A percentile compares a stretch with the other conserved stretches of the same genome.
phyloP scores from a whole-genome alignment of 139 green algal genomes.

The Chlorella sp. region DNA sequence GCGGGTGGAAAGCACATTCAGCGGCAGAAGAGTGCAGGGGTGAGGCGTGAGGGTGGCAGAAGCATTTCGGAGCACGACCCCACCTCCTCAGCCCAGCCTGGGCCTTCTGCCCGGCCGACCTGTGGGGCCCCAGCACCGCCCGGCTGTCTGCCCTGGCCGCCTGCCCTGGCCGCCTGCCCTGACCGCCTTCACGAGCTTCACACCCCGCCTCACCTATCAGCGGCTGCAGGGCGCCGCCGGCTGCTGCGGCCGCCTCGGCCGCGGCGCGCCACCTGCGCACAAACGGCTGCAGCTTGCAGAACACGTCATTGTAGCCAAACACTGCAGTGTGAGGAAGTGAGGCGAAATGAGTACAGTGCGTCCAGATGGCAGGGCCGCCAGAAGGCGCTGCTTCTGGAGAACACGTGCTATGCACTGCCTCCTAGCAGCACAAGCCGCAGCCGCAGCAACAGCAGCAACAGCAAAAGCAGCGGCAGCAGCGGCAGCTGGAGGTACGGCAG shows the following conservation, averaged over 20 bases:
- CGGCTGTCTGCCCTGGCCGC: no score
- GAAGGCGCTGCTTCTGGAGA: no score
- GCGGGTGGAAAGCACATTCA: neutral
- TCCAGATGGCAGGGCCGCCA: no score
- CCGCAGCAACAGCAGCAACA: neutral
- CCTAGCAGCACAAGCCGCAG: neutral
- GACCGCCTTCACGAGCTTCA: no score
- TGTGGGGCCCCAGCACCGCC: no score
- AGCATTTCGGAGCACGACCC: no score
- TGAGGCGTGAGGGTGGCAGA: no score
- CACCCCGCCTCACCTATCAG: neutral
- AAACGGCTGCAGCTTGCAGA: conserved; percentile 61
- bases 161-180: no score
- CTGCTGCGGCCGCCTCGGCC: conserved; percentile 1
- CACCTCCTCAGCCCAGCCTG: no score
- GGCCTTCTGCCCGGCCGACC: no score
- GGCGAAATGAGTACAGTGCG: no score
- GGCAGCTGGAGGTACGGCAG: no score
- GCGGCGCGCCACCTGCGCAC: conserved; percentile 60
- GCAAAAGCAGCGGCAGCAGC: neutral
- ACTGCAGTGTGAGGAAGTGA: conserved; percentile 46
- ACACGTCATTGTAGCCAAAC: conserved; percentile 83
- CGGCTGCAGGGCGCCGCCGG: neutral
- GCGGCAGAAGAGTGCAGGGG: neutral
- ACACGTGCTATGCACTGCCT: neutral